Percentiles rank a stretch among this genome's conserved stretches.
Conservation (phyloP, 805 yeast species). For the Metschnikowia proteae region DNA sequence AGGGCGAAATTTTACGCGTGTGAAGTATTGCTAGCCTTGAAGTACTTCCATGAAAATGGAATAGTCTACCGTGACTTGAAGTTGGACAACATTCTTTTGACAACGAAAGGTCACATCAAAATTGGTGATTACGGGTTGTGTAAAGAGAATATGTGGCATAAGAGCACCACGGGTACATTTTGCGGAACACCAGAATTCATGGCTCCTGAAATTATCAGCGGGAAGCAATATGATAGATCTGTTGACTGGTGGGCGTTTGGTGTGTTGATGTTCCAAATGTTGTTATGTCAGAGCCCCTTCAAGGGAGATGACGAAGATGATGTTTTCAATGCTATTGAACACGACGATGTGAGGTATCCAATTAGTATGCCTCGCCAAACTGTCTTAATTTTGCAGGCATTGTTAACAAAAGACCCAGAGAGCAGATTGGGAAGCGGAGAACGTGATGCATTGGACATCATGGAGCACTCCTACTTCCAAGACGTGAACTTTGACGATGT, state of each 20-base stretch:
- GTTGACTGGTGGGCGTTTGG: slow-evolving; percentile 99
- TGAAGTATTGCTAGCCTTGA: slow-evolving; percentile 85
- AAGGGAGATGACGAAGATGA: slow-evolving; percentile 97
- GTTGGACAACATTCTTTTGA: slow-evolving; percentile 86
- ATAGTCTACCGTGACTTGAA: slow-evolving; percentile 95
- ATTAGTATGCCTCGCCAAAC: slow-evolving; percentile 97
- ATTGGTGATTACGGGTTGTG: slow-evolving; percentile 97
- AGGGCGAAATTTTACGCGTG: slow-evolving; percentile 98
- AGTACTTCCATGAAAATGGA: slow-evolving; percentile 92
- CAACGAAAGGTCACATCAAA: slow-evolving; percentile 90
- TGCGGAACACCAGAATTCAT: slow-evolving; percentile 99
- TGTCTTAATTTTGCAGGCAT: slow-evolving; percentile 86
- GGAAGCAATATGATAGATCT: slow-evolving; percentile 86
- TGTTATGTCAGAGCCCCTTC: slow-evolving; percentile 93
- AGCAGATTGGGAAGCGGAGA: slow-evolving; percentile 83
- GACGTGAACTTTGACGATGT: slow-evolving; percentile 90
- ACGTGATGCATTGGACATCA: slow-evolving; percentile 86
- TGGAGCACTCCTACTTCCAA: slow-evolving; percentile 91
- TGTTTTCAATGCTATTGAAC: slow-evolving; percentile 90
- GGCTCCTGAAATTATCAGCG: slow-evolving; percentile 97
- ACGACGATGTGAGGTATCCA: slow-evolving; percentile 95
- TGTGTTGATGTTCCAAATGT: slow-evolving; percentile 92
- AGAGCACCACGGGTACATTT: slow-evolving; percentile 85
- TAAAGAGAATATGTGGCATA: slow-evolving; percentile 87
- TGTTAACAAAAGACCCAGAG: slow-evolving; percentile 83